Percentiles rank a stretch among this genome's conserved stretches.
Evolutionary conservation across 2,329 filamentous ascomycete genomes (phyloP).

Genomic region (Cladosporium oxysporum): DNA sequence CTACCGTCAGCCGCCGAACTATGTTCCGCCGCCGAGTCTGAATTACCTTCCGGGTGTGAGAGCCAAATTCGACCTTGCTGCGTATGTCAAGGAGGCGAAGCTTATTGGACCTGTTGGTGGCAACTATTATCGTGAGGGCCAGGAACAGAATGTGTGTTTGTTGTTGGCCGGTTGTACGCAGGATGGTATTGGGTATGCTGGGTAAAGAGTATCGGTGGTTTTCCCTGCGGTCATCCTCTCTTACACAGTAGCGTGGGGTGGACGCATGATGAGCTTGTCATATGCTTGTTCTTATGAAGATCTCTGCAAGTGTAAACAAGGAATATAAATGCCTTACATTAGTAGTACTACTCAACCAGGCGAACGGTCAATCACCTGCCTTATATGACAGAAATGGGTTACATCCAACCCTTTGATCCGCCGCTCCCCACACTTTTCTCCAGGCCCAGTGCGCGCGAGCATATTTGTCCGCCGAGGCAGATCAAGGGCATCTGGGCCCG

Average conservation of each 20-base stretch:
- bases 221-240: no score
- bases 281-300: background rate
- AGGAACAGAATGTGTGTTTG: background rate
- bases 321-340: background rate
- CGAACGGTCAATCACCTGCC: background rate
- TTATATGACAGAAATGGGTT: background rate
- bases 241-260: background rate
- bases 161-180: conserved; percentile 5
- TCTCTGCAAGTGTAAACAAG: background rate
- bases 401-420: background rate
- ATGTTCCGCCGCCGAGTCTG: conserved; percentile 24
- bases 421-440: background rate
- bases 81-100: conserved; percentile 21
- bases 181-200: conserved; percentile 10
- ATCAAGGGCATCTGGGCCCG: background rate
- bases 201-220: background rate
- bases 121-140: conserved; percentile 22
- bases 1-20: conserved; percentile 30
- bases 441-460: background rate
- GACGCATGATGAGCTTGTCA: background rate
- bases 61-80: conserved; percentile 27
- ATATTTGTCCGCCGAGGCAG: conserved; percentile 5
- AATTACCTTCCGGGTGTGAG: conserved; percentile 23
- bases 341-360: background rate
- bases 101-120: conserved; percentile 26